phyloP scores from a whole-genome alignment of 2,329 filamentous ascomycete species.

The Cephalotrichum gorgonifer region DNA sequence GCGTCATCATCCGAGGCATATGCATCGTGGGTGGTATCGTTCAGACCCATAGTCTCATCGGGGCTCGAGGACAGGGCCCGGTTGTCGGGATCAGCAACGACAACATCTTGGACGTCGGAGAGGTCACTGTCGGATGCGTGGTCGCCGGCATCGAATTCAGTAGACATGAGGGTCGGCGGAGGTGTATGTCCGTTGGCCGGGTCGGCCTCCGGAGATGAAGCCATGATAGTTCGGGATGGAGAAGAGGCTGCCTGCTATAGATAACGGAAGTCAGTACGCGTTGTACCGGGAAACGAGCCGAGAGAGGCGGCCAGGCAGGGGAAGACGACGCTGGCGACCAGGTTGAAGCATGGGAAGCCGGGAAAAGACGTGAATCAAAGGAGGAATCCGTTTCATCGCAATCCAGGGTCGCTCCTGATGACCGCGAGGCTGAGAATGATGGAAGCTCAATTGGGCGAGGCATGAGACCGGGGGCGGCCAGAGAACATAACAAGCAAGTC shows the following conservation, averaged over 20 bases:
- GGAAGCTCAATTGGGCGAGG: conserved; percentile 30
- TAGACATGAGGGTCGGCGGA: conserved; percentile 18
- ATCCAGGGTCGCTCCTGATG: conserved; percentile 29
- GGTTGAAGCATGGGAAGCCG: conserved; percentile 4
- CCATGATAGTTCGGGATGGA: conserved; percentile 44
- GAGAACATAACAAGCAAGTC: neutral
- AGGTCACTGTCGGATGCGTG: conserved; percentile 63
- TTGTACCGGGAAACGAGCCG: neutral
- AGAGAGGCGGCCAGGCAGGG: conserved; percentile 2
- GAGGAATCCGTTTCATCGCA: conserved; percentile 31
- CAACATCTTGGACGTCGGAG: conserved; percentile 54
- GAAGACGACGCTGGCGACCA: neutral
- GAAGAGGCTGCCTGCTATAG: conserved; percentile 42
- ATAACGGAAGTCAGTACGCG: conserved; percentile 10
- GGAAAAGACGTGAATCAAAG: conserved; percentile 15
- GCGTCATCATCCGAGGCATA: conserved; percentile 28
- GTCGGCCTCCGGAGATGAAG: conserved; percentile 49
- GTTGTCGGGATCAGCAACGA: conserved; percentile 28
- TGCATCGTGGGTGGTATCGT: conserved; percentile 20
- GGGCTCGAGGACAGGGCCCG: conserved; percentile 31
- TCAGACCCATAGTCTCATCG: conserved; percentile 28
- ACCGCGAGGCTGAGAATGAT: conserved; percentile 37
- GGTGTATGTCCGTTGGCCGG: conserved; percentile 58
- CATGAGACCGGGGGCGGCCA: neutral
- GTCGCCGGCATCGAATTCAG: conserved; percentile 8